Base-by-base conservation (phyloP, 2,329 filamentous ascomycete genomes). In the Xylaria sp. region DNA sequence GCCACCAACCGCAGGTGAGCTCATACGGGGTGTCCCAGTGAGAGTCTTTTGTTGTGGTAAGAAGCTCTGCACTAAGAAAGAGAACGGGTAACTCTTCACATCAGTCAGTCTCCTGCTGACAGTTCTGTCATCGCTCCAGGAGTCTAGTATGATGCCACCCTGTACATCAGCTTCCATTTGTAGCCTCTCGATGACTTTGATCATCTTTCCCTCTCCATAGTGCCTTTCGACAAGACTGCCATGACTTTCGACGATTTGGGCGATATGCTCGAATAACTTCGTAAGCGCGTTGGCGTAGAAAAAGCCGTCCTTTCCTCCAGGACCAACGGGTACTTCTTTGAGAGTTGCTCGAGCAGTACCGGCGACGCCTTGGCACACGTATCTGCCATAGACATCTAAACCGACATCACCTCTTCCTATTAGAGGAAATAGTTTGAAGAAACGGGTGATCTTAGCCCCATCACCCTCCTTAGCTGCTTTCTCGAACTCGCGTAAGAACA, bases 41-140 rank as follows among this genome's bases (percentile, higher is more conserved):
- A 80, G 74, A 4, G 83, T 79, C 62, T 87, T 87, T 59, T 91
- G 88, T 35, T 83, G 79, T 0, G 90, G 86, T 52, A 96, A 73
- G 72, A 96, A 97, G 76, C 92, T 97, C 75, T 97, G 92, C 0
- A 97, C 92, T 50, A 99, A 78, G 71, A 99, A 99, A 0, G 92
- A 96, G 73, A 96, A 99, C 0, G 94, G 92, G 71, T 99, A 99
- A 58, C 92, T 96, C 76, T 95, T 97, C 74, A 96, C 91, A 70
- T 99, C 94, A 2, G 90, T 97, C 62, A 99, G 79, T 70, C 89
- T 91, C 68, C 93, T 85, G 70, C 93, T 90, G 52, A 99, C 85
- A 61, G 80, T 83, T 60, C 92, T 84, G 71, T 97, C 93, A 65
- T 99, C 94, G 58, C 87, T 88, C 92, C 94, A 99, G 0, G 92